A percentile compares a stretch with the other conserved stretches of the same genome.
Conservation (phyloP, 495 filamentous ascomycete genomes). For the Podospora anserina region DNA sequence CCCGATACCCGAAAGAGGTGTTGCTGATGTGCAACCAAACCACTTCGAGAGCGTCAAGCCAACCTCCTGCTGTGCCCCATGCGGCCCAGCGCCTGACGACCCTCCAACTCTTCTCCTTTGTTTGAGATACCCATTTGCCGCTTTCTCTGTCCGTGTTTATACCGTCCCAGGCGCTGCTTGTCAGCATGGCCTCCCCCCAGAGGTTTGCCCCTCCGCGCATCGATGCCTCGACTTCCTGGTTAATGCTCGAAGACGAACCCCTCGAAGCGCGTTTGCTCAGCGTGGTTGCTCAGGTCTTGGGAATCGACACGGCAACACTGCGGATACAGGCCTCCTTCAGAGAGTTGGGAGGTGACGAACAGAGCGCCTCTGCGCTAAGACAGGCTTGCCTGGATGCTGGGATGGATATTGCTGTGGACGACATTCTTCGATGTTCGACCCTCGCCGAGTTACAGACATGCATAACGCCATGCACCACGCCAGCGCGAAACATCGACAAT, state of each 20-base stretch:
- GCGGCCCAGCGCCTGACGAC: slow-evolving; percentile 25
- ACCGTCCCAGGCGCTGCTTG: slow-evolving; percentile 8
- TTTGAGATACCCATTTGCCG: slow-evolving; percentile 24
- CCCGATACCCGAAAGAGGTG: slow-evolving; percentile 3
- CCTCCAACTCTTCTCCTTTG: slow-evolving; percentile 22
- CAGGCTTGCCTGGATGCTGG: slow-evolving; percentile 37
- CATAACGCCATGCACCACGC: slow-evolving; percentile 28
- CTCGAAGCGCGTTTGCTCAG: slow-evolving; percentile 32
- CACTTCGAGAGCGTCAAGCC: slow-evolving; percentile 14
- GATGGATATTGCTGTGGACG: slow-evolving; percentile 36
- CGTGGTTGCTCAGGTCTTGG: slow-evolving; percentile 35
- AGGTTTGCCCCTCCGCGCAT: slow-evolving; percentile 20
- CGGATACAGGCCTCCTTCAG: slow-evolving; percentile 37
- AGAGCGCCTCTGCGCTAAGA: slow-evolving; percentile 35
- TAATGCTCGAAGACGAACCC: slow-evolving; percentile 29
- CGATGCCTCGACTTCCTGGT: slow-evolving; percentile 31
- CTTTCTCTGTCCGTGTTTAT: slow-evolving; percentile 15
- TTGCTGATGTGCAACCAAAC: slow-evolving; percentile 16
- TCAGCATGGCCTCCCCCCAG: slow-evolving; percentile 22
- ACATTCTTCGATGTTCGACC: slow-evolving; percentile 42
- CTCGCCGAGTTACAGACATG: slow-evolving; percentile 41
- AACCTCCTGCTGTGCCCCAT: slow-evolving; percentile 28
- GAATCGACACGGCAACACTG: slow-evolving; percentile 23
- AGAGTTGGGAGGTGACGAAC: slow-evolving; percentile 41
- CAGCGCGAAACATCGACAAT: slow-evolving; percentile 12